Evolutionary conservation across 2,329 filamentous ascomycete genomes (phyloP).

Genomic region (Trichoderma cornu-damae): DNA sequence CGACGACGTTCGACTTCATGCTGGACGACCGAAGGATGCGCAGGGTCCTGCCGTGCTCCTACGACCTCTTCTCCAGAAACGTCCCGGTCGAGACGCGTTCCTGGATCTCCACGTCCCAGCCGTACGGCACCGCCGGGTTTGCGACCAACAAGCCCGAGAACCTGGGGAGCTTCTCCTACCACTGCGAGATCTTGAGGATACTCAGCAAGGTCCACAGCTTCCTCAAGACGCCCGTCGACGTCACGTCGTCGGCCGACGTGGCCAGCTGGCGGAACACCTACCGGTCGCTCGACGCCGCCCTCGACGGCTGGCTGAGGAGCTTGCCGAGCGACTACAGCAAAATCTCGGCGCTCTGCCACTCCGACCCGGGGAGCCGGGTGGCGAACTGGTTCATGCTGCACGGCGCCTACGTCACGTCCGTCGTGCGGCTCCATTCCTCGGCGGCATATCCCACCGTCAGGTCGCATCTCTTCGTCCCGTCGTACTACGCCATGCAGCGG

Average conservation of each 20-base stretch:
- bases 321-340: constrained; percentile 42
- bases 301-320: constrained; percentile 40
- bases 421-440: constrained; percentile 41
- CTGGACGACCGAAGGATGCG: constrained; percentile 38
- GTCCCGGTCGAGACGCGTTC: constrained; percentile 40
- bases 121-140: constrained; percentile 26
- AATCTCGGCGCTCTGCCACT: constrained; percentile 43
- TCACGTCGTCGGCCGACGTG: constrained; percentile 36
- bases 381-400: constrained; percentile 46
- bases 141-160: constrained; percentile 39
- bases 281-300: constrained; percentile 35
- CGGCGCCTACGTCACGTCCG: constrained; percentile 41
- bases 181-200: constrained; percentile 42
- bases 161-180: constrained; percentile 42
- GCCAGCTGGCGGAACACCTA: constrained; percentile 40
- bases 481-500: constrained; percentile 42
- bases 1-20: constrained; percentile 39
- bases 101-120: constrained; percentile 25
- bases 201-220: constrained; percentile 41
- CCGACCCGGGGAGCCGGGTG: constrained; percentile 41
- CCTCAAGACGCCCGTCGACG: constrained; percentile 37
- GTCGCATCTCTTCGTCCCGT: constrained; percentile 40
- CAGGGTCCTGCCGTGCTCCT: constrained; percentile 40
- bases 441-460: constrained; percentile 39
- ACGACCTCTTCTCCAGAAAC: constrained; percentile 42